Evolutionary conservation across 225 moss, liverwort and hornwort genomes (phyloP), one percentile per base, ranked within the genome.

Genomic region (Rhytidiadelphus loreus): DNA sequence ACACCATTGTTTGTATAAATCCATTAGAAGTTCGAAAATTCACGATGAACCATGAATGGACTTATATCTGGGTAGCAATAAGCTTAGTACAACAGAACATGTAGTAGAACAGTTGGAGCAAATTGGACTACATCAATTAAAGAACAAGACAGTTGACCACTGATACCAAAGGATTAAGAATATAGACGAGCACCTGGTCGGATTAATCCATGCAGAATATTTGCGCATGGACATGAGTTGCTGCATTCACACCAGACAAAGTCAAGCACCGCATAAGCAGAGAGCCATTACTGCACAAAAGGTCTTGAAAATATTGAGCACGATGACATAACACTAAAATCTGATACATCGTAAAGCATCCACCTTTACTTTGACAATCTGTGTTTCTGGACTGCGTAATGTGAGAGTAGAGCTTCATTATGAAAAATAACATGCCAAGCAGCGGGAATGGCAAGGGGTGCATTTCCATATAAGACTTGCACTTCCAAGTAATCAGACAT

Each of bases 171-270:
- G 58, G 65, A 82, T n/a, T 32, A 56, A 43, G 74, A 48, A 83
- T n/a, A 77, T 43, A 58, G 70, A 78, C 44, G 18, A 57, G 86
- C 48, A 93, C 98, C 98, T 98, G 72, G 95, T 97, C 58, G 99
- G 99, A 92, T 99, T 99, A 46, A 97, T 95, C 97, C 97, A 99
- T 58, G 99, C 96, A 74, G 99, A 99, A 81, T 96, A 99, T 71
- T 99, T 99, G 78, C 97, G 96, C 81, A 99, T 92, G 39, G 99
- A 95, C 96, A 99, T 96, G 50, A 99, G 95, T 95, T 96, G 99
- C 99, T 99, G 98, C 93, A 95, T 66, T 68, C 57, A 60, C 83
- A 89, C 70, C 66, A 89, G 20, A 90, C 73, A 75, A 32, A 84
- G 68, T 89, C 70, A 71, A 82, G 72, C 58, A 72, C n/a, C 58